phyloP scores from a whole-genome alignment of 192 early-diverging fungal species.

The Entomortierella beljakovae region DNA sequence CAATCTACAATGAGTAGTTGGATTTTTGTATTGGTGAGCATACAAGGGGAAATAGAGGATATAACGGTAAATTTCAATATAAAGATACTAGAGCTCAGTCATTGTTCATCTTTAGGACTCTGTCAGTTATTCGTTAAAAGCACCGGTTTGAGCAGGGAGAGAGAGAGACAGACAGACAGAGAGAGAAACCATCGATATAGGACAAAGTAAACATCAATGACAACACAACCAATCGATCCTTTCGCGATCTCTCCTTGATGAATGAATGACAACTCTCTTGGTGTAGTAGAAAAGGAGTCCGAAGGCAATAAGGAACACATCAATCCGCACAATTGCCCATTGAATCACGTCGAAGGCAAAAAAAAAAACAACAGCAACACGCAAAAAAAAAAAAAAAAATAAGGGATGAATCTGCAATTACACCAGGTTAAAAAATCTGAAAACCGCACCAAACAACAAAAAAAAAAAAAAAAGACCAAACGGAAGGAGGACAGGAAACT shows the following conservation, averaged over 20 bases:
- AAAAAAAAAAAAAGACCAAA: background rate
- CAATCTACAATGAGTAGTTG: no score
- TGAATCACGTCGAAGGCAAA: background rate
- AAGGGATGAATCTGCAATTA: constrained; percentile 5
- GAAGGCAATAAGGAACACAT: constrained; percentile 4
- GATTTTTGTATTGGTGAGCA: no score
- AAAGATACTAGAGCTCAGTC: no score
- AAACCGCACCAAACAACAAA: background rate
- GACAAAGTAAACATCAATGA: background rate
- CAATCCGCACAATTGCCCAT: background rate
- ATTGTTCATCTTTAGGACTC: no score
- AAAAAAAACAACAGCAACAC: constrained; percentile 1
- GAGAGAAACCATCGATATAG: background rate
- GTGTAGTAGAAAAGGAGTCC: constrained; percentile 40
- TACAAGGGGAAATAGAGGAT: background rate
- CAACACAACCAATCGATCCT: background rate
- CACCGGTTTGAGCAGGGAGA: background rate
- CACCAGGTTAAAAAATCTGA: background rate
- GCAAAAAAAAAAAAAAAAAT: constrained; percentile 5
- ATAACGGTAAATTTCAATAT: background rate
- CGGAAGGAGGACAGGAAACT: constrained; percentile 1
- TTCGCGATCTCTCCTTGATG: background rate
- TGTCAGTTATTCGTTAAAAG: constrained; percentile 1
- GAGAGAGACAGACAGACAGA: background rate
- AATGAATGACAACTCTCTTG: background rate